Conservation (phyloP, 441 rosid genomes). For the Pelargonium australe region DNA sequence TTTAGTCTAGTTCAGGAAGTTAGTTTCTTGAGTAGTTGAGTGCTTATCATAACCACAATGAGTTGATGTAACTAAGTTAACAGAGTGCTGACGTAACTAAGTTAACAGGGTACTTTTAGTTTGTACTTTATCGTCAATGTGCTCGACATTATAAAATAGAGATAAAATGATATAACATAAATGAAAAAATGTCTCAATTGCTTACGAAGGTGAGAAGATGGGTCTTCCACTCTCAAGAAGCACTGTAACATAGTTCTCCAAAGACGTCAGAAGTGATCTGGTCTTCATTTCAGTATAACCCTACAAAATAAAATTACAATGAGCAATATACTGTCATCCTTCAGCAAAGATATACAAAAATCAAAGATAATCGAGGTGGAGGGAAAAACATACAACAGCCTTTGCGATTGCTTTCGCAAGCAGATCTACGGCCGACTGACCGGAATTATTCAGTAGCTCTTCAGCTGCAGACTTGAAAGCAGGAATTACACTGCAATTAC, state of each 20-base stretch:
- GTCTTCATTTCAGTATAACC: constrained; percentile 81
- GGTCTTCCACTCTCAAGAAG: constrained; percentile 67
- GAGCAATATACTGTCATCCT: neutral
- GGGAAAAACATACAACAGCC: constrained; percentile 48
- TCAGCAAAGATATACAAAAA: neutral
- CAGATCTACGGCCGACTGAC: constrained; percentile 68
- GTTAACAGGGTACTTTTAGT: neutral
- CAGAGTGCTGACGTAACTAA: too few species aligned
- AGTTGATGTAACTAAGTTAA: too few species aligned
- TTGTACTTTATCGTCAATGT: neutral
- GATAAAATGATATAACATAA: neutral
- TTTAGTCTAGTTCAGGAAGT: neutral
- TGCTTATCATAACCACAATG: too few species aligned
- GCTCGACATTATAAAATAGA: neutral
- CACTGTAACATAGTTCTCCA: constrained; percentile 78
- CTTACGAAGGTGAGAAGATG: constrained; percentile 68
- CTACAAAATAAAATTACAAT: constrained; percentile 33
- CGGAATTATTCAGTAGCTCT: constrained; percentile 58
- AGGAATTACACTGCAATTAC: constrained; percentile 72
- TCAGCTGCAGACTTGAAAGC: constrained; percentile 73
- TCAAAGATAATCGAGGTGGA: neutral
- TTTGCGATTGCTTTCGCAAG: constrained; percentile 93
- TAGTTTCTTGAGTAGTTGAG: neutral
- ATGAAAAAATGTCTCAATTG: constrained; percentile 3
- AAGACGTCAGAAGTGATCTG: constrained; percentile 74